Conservation (phyloP, 1,284 basidiomycete species). For the Trametes hirsuta region DNA sequence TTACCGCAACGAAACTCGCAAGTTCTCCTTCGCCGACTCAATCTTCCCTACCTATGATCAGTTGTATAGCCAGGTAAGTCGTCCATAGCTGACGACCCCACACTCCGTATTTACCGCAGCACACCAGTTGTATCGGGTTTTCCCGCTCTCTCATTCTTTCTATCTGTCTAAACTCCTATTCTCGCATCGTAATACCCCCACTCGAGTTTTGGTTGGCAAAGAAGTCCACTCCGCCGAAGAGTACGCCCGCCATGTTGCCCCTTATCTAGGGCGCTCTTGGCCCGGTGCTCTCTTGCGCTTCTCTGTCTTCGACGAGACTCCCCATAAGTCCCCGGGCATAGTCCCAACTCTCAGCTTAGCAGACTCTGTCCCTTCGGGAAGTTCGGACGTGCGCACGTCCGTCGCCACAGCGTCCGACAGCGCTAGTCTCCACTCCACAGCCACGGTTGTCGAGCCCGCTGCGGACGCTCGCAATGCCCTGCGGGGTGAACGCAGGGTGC, state of each 20-base stretch:
- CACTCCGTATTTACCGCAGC: conserved; percentile 22
- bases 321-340: conserved; percentile 41
- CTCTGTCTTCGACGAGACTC: conserved; percentile 56
- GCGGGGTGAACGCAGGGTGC: conserved; percentile 23
- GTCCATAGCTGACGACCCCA: background rate
- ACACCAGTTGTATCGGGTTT: conserved; percentile 66
- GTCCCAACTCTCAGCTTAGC: conserved; percentile 3
- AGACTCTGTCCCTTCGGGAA: conserved; percentile 3
- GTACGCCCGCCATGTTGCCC: conserved; percentile 53
- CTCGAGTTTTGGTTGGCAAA: conserved; percentile 61
- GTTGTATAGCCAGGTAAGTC: conserved; percentile 47
- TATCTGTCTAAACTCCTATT: conserved; percentile 70
- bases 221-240: conserved; percentile 62
- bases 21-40: conserved; percentile 45
- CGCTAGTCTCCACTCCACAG: conserved; percentile 19
- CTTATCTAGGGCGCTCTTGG: conserved; percentile 53
- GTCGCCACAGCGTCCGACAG: conserved; percentile 14
- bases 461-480: conserved; percentile 12
- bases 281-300: conserved; percentile 64
- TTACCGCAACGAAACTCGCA: conserved; percentile 54
- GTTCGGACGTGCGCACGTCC: conserved; percentile 14
- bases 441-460: conserved; percentile 22
- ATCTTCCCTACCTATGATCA: conserved; percentile 48
- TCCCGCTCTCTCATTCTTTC: conserved; percentile 60
- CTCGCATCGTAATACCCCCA: conserved; percentile 48